These are phyloP conservation scores for Chaetomium fimeti DNA, from an alignment of 495 filamentous ascomycete genomes.

Conservation along the genomic window DNA sequence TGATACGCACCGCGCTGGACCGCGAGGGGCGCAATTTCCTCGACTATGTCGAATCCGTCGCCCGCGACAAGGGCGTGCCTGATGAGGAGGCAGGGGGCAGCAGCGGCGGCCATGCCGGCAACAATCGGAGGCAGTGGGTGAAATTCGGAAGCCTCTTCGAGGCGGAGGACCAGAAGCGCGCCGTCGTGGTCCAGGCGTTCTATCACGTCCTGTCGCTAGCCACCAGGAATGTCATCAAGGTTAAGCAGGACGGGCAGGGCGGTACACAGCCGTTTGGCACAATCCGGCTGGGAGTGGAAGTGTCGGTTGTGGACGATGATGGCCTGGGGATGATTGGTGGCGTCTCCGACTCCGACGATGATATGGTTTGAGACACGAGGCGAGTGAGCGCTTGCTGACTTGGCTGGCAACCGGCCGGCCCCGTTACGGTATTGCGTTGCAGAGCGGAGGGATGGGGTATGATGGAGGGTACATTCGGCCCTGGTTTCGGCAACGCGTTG, in stretches of 20 bases:
- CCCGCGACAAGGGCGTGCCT: slow-evolving; percentile 39
- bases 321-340: too few species aligned
- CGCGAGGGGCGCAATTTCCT: slow-evolving; percentile 45
- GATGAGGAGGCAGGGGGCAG: slow-evolving; percentile 35
- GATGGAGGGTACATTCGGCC: too few species aligned
- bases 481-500: background rate
- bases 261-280: slow-evolving; percentile 36
- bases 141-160: slow-evolving; percentile 62
- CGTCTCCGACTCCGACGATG: background rate
- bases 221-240: slow-evolving; percentile 58
- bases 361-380: background rate
- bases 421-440: background rate
- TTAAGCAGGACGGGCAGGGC: slow-evolving; percentile 50
- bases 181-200: slow-evolving; percentile 69
- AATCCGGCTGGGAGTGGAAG: slow-evolving; percentile 39
- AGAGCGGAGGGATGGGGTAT: background rate
- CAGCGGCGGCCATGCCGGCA: slow-evolving; percentile 27
- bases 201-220: slow-evolving; percentile 69
- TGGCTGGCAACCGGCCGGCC: too few species aligned
- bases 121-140: slow-evolving; percentile 34
- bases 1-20: slow-evolving; percentile 34
- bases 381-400: background rate
- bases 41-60: slow-evolving; percentile 55
- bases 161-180: slow-evolving; percentile 49
- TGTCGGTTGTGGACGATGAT: slow-evolving; percentile 5